Evolutionary conservation across 2,329 filamentous ascomycete genomes (phyloP), one percentile per base, ranked within the genome.

Genomic region (Cladosporium cucumerinum): DNA sequence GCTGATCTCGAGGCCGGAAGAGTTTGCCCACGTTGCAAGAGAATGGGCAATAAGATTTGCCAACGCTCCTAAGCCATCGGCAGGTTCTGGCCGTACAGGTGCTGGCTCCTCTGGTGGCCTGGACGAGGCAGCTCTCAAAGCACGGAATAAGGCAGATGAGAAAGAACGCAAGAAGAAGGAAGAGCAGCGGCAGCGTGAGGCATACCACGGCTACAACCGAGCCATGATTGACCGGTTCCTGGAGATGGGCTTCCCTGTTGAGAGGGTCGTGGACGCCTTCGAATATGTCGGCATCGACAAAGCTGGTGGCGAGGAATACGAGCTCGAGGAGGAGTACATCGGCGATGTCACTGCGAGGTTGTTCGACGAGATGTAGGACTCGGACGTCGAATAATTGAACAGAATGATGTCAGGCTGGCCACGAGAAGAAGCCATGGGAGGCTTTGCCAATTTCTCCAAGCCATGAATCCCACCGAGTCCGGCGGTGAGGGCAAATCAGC

Each of bases 41-140:
- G 91, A 97, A 69, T 99, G 95, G 95, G 92, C 95, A 3, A 86
- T 96, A 52, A 85, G 86, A 71, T 86, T 93, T 76, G 95, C 94
- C 1, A 87, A 89, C 34, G 95, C 95, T 18, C 91, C 91, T 0
- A 81, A 84, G 64, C 75, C 83, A 54, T 82, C 82, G n/a, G 81
- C 85, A 66, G 80, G 82, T 8, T 84, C 68, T n/a, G 68, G 67
- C 8, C 70, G 71, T 48, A 70, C 70, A 6, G 73, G 72, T 23
- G 72, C 71, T 11, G 68, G 67, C 34, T 68, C 70, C 10, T 72
- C 69, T 23, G 66, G 63, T 6, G 69, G 67, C 8, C 49, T 65
- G 10, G 68, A 69, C 43, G 68, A 66, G 64, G 67, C 63, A 81
- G 84, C 39, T 81, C 79, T 81, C 18, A 84, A 82, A 16, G 80